These are phyloP conservation scores for Mucor mucedo DNA, from an alignment of 371 early-diverging fungal genomes.

Conservation along the genomic window DNA sequence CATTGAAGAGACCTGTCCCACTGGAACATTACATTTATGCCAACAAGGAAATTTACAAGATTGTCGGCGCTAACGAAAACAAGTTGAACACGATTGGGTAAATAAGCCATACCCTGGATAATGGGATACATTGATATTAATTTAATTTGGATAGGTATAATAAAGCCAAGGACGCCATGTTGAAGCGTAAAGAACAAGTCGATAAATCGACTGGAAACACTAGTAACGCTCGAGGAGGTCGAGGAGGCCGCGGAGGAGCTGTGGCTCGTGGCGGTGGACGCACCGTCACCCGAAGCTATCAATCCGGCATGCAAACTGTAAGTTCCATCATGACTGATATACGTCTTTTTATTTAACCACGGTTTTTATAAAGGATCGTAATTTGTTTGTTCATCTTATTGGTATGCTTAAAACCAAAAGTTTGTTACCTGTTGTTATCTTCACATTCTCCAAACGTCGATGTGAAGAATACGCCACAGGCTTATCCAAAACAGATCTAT, in stretches of 20 bases:
- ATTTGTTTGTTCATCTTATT: constrained; percentile 81
- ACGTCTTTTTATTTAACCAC: background rate
- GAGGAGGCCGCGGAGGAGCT: constrained; percentile 61
- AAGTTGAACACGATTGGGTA: constrained; percentile 49
- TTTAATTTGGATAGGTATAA: constrained; percentile 58
- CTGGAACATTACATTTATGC: constrained; percentile 95
- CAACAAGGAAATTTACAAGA: constrained; percentile 80
- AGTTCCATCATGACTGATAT: background rate
- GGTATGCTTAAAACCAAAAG: constrained; percentile 75
- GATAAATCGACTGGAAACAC: constrained; percentile 42
- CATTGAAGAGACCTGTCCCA: constrained; percentile 96
- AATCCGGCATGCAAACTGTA: constrained; percentile 46
- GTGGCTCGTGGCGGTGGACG: constrained; percentile 53
- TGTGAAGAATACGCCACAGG: constrained; percentile 94
- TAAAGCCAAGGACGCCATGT: constrained; percentile 64
- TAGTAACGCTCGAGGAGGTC: constrained; percentile 49
- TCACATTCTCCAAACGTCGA: constrained; percentile 95
- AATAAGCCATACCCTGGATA: background rate
- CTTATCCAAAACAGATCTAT: constrained; percentile 80
- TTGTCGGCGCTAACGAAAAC: constrained; percentile 76
- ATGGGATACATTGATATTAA: background rate
- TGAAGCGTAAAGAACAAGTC: constrained; percentile 59
- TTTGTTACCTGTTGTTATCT: constrained; percentile 94
- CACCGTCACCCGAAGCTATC: constrained; percentile 45
- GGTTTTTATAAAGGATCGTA: constrained; percentile 61